Evolutionary conservation across 176 grass and related monocot species (phyloP).

Genomic region (Carex parvula): DNA sequence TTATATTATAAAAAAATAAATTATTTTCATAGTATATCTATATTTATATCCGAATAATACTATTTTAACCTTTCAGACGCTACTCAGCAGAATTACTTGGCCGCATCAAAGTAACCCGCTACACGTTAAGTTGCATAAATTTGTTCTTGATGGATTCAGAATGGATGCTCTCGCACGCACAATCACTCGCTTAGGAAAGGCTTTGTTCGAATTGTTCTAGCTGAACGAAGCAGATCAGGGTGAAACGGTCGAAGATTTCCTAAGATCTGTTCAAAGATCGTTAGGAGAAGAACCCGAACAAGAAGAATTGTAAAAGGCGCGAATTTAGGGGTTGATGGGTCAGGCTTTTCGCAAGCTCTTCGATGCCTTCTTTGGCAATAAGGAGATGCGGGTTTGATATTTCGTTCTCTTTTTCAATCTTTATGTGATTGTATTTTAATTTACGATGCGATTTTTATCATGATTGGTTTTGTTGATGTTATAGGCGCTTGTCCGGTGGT

Average conservation of each 20-base stretch:
- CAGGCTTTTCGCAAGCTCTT: constrained; percentile 99
- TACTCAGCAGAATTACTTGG: background rate
- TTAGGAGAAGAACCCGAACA: background rate
- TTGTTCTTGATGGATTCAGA: background rate
- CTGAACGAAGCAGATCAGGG: background rate
- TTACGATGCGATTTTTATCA: background rate
- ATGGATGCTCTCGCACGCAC: background rate
- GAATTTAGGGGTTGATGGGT: constrained; percentile 48
- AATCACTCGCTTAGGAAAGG: background rate
- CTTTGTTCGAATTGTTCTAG: background rate
- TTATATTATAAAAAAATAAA: too few relatives aligned
- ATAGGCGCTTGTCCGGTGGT: background rate
- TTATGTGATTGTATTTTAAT: background rate
- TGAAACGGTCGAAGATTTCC: background rate
- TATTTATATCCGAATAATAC: background rate
- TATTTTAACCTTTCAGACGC: background rate
- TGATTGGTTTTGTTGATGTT: background rate
- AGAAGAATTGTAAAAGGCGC: background rate
- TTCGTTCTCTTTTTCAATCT: background rate
- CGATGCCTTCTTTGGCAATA: constrained; percentile 89
- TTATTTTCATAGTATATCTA: too few relatives aligned
- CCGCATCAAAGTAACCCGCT: background rate
- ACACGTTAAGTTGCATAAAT: background rate
- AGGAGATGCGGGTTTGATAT: constrained; percentile 79
- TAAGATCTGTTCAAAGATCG: constrained; percentile 29